Evolutionary conservation across 2,329 filamentous ascomycete species (phyloP), one percentile per base, ranked within the genome.

Genomic region (Xylaria arbuscula): DNA sequence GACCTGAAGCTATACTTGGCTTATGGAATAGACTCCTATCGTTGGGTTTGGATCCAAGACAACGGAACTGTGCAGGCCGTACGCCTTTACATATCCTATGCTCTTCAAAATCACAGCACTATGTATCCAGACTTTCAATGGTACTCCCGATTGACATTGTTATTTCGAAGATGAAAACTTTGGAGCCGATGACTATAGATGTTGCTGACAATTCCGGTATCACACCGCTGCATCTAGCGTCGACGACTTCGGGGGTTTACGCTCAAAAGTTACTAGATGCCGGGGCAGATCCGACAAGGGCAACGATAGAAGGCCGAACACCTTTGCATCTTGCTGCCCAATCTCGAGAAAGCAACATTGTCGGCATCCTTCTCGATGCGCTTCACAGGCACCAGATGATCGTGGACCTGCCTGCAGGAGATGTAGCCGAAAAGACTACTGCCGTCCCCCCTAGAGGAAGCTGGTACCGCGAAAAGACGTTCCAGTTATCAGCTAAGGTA

Each of bases 1-100:
- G n/a, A 38, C 15, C 24, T 17, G 51, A 48, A 56, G 11, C 40
- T 7, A 56, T 34, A 7, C 6, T 55, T 38, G 24, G 28, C 11
- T 36, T 54, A 24, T 65, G 47, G 55, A 60, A 55, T 2, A 22
- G 42, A 24, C 55, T 65, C 19, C 36, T 59, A n/a, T 34, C 55
- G 6, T 32, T 60, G 24, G 63, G 57, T 6, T 38, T 66, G n/a
- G 50, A 55, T 34, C 8, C 55, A 53, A 53, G 10, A 19, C 62
- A 64, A 50, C 34, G 42, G 5, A 64, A 64, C 54, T 34, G 19
- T 34, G 4, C 11, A 19, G 62, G 62, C 15, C 62, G 62, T 57
- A 64, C 62, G 22, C 54, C 62, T 45, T 53, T 64, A 34, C 62
- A 64, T 11, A 58, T 64, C 42, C 9, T 64, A 34, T 64, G 54